Percentiles rank a stretch among this genome's conserved stretches.
These are phyloP conservation scores for Hypomontagnella submonticulosa DNA, from an alignment of 495 filamentous ascomycete genomes.

Conservation along the genomic window DNA sequence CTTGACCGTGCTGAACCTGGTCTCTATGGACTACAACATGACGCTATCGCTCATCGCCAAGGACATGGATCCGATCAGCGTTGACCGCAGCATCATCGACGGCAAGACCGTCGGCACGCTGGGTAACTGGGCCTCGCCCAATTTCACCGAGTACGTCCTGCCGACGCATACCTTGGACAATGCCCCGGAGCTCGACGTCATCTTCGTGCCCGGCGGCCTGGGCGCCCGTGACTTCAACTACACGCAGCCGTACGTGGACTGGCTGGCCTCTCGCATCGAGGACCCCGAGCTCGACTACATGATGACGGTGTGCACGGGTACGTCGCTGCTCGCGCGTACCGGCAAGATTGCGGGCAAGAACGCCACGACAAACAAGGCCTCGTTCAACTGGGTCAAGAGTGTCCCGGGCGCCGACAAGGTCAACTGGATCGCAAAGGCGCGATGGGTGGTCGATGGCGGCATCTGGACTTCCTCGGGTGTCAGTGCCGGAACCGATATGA, in stretches of 20 bases:
- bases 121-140: slow-evolving; percentile 29
- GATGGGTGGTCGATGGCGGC: slow-evolving; percentile 42
- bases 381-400: slow-evolving; percentile 36
- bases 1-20: slow-evolving; percentile 66
- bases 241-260: slow-evolving; percentile 35
- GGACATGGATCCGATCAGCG: slow-evolving; percentile 62
- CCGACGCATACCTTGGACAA: slow-evolving; percentile 68
- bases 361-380: slow-evolving; percentile 39
- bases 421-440: slow-evolving; percentile 38
- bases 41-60: slow-evolving; percentile 61
- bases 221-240: slow-evolving; percentile 53
- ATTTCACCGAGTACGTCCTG: slow-evolving; percentile 54
- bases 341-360: slow-evolving; percentile 31
- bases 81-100: slow-evolving; percentile 27
- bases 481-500: slow-evolving; percentile 44
- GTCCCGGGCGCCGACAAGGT: slow-evolving; percentile 32
- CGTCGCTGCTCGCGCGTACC: slow-evolving; percentile 39
- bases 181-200: slow-evolving; percentile 64
- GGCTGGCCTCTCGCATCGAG: slow-evolving; percentile 23
- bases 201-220: slow-evolving; percentile 69
- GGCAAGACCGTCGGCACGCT: slow-evolving; percentile 16
- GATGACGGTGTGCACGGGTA: slow-evolving; percentile 42
- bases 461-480: slow-evolving; percentile 41
- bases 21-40: slow-evolving; percentile 54
- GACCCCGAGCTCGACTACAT: slow-evolving; percentile 32